A percentile compares a stretch with the other conserved stretches of the same genome.
Conservation (phyloP, 768 basidiomycete genomes). For the Gymnopilus junonius region DNA sequence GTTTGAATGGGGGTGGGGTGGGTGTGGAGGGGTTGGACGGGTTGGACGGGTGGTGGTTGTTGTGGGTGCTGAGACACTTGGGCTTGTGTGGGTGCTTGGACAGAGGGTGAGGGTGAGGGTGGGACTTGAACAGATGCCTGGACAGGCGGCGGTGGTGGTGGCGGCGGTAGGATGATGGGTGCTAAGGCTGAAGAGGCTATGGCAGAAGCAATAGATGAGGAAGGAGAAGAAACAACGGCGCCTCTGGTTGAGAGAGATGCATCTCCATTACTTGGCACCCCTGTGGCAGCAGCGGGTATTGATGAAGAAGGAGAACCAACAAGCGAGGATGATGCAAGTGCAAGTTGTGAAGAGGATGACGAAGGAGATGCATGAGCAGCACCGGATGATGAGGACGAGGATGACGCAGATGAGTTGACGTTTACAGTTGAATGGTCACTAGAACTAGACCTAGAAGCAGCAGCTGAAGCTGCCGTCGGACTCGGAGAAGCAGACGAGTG, state of each 20-base stretch:
- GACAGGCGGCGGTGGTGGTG: slow-evolving; percentile 16
- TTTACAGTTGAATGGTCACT: neutral
- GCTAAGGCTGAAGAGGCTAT: neutral
- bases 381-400: neutral
- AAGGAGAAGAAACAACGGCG: slow-evolving; percentile 11
- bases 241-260: slow-evolving; percentile 4
- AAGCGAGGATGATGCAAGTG: neutral
- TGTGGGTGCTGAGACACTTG: no score
- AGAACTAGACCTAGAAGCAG: no score
- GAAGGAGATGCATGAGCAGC: neutral
- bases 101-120: slow-evolving; percentile 8
- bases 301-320: neutral
- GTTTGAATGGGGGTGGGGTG: neutral
- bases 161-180: neutral
- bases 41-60: slow-evolving; percentile 14
- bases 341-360: neutral
- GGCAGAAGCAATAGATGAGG: slow-evolving; percentile 14
- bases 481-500: neutral
- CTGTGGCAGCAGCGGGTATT: neutral
- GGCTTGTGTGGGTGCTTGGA: no score
- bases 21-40: slow-evolving; percentile 5
- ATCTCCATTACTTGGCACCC: neutral
- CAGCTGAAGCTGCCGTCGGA: no score
- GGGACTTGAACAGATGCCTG: no score
- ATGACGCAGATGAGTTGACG: neutral